Base-by-base conservation (phyloP, 2,329 filamentous ascomycete genomes). In the Epichloe typhina region DNA sequence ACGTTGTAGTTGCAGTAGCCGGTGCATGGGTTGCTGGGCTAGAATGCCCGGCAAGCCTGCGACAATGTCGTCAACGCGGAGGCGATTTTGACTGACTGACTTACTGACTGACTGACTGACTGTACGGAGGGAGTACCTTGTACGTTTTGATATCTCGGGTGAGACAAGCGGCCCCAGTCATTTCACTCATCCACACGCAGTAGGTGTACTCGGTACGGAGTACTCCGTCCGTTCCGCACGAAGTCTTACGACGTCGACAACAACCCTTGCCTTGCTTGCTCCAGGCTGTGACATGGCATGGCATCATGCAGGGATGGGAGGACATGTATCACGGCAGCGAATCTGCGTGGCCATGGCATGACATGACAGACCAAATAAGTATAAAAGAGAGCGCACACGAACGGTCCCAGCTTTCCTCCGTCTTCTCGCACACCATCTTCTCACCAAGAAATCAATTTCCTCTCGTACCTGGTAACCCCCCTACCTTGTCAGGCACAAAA, bases 31-130 rank as follows among this genome's bases (percentile, higher is more conserved):
- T 13, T 23, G 19, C 15, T 47, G 26, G 44, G 17, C 37, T 47
- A 21, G 21, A 21, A 21, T 21, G 23, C 19, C 13, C 17, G 9
- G 8, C 19, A 17, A 47, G 17, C 19, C 46, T 39, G 46, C 35
- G 45, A 47, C 45, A 45, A 52, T 46, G 42, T 46, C 35, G 40
- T 49, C 51, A 43, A 41, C 15, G 31, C 37, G 15, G 37, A n/a
- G 12, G n/a, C 37, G 31, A 31, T 8, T 31, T 26, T 8, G 31
- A 31, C 31, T 31, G 26, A 17, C 17, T 17, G 17, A 31, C 31
- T 31, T 6, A 26, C 23, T 8, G 31, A 31, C 31, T 31, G 26
- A 31, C 31, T 31, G 26, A 31, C 26, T 31, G 31, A 31, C 9
- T 31, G 31, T 31, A 9, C 26, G 26, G 8, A 31, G 13, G 13